phyloP scores from a whole-genome alignment of 768 basidiomycete genomes.

The Candolleomyces aberdarensis region DNA sequence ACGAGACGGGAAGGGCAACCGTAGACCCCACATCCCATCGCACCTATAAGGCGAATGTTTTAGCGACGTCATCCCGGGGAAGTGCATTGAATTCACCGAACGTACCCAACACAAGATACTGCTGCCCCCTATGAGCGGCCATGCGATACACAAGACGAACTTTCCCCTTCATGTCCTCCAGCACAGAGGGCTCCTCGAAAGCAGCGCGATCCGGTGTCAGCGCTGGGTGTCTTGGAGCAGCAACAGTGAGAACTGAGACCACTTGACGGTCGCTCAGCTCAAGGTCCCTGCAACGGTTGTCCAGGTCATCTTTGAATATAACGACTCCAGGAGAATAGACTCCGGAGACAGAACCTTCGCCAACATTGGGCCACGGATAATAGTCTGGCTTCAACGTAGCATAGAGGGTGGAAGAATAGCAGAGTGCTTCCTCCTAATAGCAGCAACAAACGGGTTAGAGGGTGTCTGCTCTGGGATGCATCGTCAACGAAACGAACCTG shows the following conservation, averaged over 20 bases:
- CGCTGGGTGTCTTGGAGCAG: slow-evolving; percentile 32
- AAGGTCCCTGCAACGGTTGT: slow-evolving; percentile 37
- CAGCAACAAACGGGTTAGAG: not conserved
- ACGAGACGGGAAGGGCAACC: slow-evolving; percentile 37
- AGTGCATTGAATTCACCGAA: not conserved
- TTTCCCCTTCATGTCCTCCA: slow-evolving; percentile 39
- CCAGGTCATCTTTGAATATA: slow-evolving; percentile 45
- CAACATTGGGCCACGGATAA: slow-evolving; percentile 48
- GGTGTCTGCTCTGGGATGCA: not conserved
- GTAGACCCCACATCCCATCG: slow-evolving; percentile 46
- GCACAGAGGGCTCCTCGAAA: slow-evolving; percentile 20
- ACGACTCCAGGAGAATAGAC: slow-evolving; percentile 44
- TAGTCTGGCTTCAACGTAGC: slow-evolving; percentile 34
- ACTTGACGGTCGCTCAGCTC: slow-evolving; percentile 26
- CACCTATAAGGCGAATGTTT: slow-evolving; percentile 23
- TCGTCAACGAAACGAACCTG: slow-evolving; percentile 20
- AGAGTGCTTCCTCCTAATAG: slow-evolving; percentile 43
- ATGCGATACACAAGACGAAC: slow-evolving; percentile 42
- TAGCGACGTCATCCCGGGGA: not conserved
- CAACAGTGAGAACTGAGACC: slow-evolving; percentile 45
- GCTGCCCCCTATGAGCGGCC: slow-evolving; percentile 35
- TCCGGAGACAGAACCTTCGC: slow-evolving; percentile 36
- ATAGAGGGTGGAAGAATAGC: slow-evolving; percentile 46
- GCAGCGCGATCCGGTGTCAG: slow-evolving; percentile 24
- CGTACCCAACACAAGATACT: slow-evolving; percentile 37